These are phyloP conservation scores for Leccinum colubrinum DNA, from an alignment of 1,284 basidiomycete genomes.

Conservation along the genomic window DNA sequence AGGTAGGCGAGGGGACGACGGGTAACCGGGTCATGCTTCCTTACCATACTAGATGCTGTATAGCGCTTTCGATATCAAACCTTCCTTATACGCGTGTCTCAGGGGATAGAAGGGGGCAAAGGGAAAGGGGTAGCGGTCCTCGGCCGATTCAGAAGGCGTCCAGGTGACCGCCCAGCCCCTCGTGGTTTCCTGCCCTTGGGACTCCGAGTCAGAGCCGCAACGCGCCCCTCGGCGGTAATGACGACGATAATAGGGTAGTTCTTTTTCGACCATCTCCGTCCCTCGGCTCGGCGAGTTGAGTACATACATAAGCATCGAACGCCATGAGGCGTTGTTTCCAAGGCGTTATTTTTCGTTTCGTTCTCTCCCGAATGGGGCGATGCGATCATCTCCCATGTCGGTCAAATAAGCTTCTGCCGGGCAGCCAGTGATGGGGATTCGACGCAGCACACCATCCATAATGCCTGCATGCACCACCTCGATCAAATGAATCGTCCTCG, in stretches of 20 bases:
- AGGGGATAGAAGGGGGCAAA: constrained; percentile 4
- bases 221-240: constrained; percentile 10
- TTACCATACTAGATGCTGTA: constrained; percentile 1
- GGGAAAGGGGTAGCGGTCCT: not conserved
- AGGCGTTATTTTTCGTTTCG: not conserved
- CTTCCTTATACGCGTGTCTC: constrained; percentile 24
- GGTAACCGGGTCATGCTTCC: constrained; percentile 13
- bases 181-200: constrained; percentile 29
- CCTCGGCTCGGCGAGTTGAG: constrained; percentile 5
- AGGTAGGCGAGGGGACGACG: constrained; percentile 5
- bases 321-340: constrained; percentile 7
- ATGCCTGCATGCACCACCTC: constrained; percentile 5
- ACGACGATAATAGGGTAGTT: constrained; percentile 1
- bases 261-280: constrained; percentile 12
- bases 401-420: constrained; percentile 8
- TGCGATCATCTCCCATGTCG: constrained; percentile 7
- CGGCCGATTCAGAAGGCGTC: not conserved
- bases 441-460: constrained; percentile 7
- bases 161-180: constrained; percentile 12
- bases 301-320: not conserved
- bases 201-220: not conserved
- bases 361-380: constrained; percentile 6
- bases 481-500: constrained; percentile 10
- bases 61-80: constrained; percentile 26
- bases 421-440: constrained; percentile 2